phyloP scores from a whole-genome alignment of 495 filamentous ascomycete species.

The Clohesyomyces aquaticus region DNA sequence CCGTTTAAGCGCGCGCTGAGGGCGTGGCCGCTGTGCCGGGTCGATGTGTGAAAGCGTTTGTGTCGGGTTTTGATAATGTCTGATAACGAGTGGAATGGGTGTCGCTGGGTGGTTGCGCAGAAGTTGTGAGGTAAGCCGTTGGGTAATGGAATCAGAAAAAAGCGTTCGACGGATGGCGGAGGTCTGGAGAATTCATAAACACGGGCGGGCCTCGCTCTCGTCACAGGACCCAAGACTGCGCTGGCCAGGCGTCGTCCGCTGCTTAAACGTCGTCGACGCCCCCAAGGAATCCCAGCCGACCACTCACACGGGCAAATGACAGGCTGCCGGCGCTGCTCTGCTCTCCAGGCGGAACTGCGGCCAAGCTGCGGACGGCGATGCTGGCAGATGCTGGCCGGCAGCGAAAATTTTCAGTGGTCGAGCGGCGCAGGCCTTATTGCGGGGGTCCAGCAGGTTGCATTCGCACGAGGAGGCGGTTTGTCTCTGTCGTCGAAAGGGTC shows the following conservation, averaged over 20 bases:
- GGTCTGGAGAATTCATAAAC: conserved; percentile 34
- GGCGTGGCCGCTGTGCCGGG: conserved; percentile 24
- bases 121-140: conserved; percentile 47
- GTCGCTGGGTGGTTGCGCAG: conserved; percentile 37
- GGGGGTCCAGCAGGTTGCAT: too few relatives aligned
- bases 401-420: conserved; percentile 8
- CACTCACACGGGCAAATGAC: conserved; percentile 4
- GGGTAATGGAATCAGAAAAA: conserved; percentile 47
- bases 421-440: not conserved
- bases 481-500: too few relatives aligned
- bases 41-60: conserved; percentile 32
- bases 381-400: not conserved
- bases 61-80: conserved; percentile 38
- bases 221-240: conserved; percentile 19
- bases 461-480: too few relatives aligned
- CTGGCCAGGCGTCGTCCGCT: not conserved
- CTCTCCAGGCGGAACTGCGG: not conserved
- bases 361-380: not conserved
- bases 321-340: not conserved
- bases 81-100: conserved; percentile 31
- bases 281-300: conserved; percentile 4
- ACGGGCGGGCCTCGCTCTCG: conserved; percentile 25
- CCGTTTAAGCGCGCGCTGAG: conserved; percentile 37
- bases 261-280: conserved; percentile 8
- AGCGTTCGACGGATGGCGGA: conserved; percentile 23